Evolutionary conservation across 106 monocot genomes (phyloP).

Genomic region (Cymbidium sinense): DNA sequence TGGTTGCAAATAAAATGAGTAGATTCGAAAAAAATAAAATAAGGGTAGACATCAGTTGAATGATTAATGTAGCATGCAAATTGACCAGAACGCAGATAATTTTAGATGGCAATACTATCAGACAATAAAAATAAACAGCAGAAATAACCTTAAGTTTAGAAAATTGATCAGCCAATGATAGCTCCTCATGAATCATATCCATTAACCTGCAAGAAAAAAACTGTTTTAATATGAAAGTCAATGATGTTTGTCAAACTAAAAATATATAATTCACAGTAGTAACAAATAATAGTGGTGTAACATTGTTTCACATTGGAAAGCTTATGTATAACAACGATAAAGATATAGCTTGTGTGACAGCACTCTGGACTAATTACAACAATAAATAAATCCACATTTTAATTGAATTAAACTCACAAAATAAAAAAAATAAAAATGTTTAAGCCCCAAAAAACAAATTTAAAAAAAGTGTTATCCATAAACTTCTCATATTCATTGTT

Average conservation of each 20-base stretch:
- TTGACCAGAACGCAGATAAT: background rate
- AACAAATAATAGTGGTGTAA: background rate
- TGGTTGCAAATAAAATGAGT: background rate
- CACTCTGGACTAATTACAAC: background rate
- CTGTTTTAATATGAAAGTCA: background rate
- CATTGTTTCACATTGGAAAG: background rate
- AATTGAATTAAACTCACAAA: background rate
- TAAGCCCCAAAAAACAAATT: background rate
- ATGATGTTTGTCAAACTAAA: background rate
- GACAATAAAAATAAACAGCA: background rate
- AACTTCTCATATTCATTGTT: no score
- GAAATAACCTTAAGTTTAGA: constrained; percentile 64
- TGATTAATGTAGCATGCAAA: background rate
- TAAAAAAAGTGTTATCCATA: background rate
- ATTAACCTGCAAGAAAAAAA: constrained; percentile 53
- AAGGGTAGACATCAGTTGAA: background rate
- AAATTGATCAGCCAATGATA: constrained; percentile 84
- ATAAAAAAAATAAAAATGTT: background rate
- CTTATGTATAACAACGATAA: background rate
- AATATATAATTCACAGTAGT: background rate
- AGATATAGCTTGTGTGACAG: background rate
- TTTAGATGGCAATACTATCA: background rate
- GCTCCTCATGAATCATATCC: constrained; percentile 84
- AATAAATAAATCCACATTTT: background rate
- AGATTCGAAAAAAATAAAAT: background rate